A percentile compares a stretch with the other conserved stretches of the same genome.
These are phyloP conservation scores for Yarrowia galli DNA, from an alignment of 1,139 yeast species.

Conservation along the genomic window DNA sequence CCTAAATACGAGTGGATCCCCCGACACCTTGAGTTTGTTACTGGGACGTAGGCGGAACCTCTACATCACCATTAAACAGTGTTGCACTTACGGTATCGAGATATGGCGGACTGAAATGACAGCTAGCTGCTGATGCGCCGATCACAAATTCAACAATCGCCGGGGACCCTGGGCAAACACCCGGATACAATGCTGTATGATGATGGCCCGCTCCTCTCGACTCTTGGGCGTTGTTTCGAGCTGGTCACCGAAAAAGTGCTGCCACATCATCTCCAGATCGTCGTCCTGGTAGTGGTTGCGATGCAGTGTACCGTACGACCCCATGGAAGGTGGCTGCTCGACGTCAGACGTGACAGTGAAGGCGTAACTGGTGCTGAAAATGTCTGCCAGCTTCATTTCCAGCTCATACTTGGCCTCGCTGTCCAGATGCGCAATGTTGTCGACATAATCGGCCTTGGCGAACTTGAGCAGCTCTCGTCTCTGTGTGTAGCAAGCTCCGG, in stretches of 20 bases:
- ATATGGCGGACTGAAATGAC: no score
- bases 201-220: not conserved
- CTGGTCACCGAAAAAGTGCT: constrained; percentile 15
- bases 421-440: constrained; percentile 10
- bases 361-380: constrained; percentile 5
- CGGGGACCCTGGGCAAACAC: constrained; percentile 30
- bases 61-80: no score
- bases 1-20: not conserved
- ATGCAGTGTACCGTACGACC: constrained; percentile 12
- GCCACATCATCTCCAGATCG: constrained; percentile 32
- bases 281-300: constrained; percentile 21
- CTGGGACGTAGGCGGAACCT: no score
- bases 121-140: no score
- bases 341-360: constrained; percentile 7
- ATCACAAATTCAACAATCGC: not conserved
- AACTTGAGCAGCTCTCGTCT: constrained; percentile 9
- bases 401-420: constrained; percentile 17
- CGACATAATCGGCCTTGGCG: constrained; percentile 16
- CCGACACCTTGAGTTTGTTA: no score
- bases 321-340: constrained; percentile 20
- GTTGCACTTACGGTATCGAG: no score
- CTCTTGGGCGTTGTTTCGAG: constrained; percentile 7
- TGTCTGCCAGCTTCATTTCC: constrained; percentile 18
- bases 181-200: constrained; percentile 19
- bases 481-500: constrained; percentile 21